Conservation (phyloP, 257 asterid species). For the Marsdenia floribunda region DNA sequence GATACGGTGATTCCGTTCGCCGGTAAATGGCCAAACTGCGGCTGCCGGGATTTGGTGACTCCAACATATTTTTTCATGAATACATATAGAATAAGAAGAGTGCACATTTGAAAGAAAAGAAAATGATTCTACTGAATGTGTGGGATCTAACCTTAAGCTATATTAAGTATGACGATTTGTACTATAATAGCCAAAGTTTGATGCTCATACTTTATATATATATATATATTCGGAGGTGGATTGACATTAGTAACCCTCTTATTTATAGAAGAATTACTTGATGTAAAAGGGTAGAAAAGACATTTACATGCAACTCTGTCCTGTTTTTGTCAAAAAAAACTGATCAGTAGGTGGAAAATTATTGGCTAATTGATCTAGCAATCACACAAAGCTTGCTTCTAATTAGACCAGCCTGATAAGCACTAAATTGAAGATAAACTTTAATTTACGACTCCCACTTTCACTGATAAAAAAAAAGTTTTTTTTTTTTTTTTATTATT, state of each 20-base stretch:
- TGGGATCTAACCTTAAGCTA: conserved; percentile 12
- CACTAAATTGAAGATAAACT: conserved; percentile 46
- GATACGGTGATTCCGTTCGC: conserved; percentile 28
- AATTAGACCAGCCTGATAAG: conserved; percentile 54
- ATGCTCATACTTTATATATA: background rate
- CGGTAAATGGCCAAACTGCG: conserved; percentile 30
- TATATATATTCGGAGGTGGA: background rate
- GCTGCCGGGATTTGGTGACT: conserved; percentile 12
- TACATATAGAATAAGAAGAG: background rate
- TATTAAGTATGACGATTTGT: conserved; percentile 1
- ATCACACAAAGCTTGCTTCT: conserved; percentile 32
- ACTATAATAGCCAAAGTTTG: background rate
- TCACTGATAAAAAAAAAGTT: conserved; percentile 13
- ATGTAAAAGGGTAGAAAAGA: conserved; percentile 20
- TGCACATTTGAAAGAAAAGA: conserved; percentile 16
- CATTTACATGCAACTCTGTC: conserved; percentile 1
- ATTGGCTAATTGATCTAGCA: conserved; percentile 31
- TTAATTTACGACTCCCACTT: conserved; percentile 32
- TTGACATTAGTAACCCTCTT: conserved; percentile 16
- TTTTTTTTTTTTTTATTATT: background rate
- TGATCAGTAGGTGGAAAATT: conserved; percentile 20
- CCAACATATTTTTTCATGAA: conserved; percentile 18
- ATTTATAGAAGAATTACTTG: conserved; percentile 11
- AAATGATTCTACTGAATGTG: conserved; percentile 13
- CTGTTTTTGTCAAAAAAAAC: background rate